These are phyloP conservation scores for Dioszegia hungarica DNA, from an alignment of 768 basidiomycete species.

Conservation along the genomic window DNA sequence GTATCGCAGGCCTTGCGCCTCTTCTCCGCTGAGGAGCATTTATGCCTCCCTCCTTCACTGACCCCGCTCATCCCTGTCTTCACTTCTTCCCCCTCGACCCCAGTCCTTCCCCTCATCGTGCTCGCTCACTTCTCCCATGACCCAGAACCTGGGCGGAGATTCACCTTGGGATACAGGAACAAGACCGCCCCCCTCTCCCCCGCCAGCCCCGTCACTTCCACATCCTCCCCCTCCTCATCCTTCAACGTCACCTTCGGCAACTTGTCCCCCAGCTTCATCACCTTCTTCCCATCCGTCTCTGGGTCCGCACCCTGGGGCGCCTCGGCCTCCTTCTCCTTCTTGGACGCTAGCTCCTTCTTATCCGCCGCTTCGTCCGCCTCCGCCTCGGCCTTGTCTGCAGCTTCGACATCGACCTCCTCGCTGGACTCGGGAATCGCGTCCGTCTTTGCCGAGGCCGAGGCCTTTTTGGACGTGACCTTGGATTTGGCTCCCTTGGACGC, in stretches of 20 bases:
- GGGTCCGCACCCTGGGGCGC: slow-evolving; percentile 33
- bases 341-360: not conserved
- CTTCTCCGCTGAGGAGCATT: too few species aligned
- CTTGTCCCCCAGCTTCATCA: slow-evolving; percentile 66
- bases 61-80: not conserved
- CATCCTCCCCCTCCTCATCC: slow-evolving; percentile 76
- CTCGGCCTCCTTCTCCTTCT: slow-evolving; percentile 38
- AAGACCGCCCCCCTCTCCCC: slow-evolving; percentile 68
- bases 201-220: slow-evolving; percentile 63
- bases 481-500: slow-evolving; percentile 6
- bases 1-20: not conserved
- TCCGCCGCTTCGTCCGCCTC: too few species aligned
- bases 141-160: too few species aligned
- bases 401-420: too few species aligned
- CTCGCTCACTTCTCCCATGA: too few species aligned
- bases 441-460: too few species aligned
- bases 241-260: slow-evolving; percentile 71
- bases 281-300: slow-evolving; percentile 4
- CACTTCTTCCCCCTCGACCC: not conserved
- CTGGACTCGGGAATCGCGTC: too few species aligned
- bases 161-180: slow-evolving; percentile 49
- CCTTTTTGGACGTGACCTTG: slow-evolving; percentile 19
- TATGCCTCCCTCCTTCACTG: not conserved
- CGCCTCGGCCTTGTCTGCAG: not conserved
- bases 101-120: not conserved